phyloP scores from a whole-genome alignment of 441 rosid genomes.

The Erodium moschatum region DNA sequence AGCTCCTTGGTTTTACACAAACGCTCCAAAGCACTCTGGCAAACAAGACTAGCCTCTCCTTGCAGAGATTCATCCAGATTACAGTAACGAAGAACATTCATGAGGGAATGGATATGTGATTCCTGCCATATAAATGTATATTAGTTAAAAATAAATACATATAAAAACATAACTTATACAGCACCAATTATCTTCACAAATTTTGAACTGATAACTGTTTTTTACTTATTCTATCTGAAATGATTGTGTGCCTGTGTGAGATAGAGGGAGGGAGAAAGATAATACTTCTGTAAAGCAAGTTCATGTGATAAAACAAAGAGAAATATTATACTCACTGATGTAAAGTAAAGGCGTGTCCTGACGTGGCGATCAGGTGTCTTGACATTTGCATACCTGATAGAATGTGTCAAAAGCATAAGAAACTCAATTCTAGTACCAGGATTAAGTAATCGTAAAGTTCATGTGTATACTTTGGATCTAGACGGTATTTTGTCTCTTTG shows the following conservation, averaged over 20 bases:
- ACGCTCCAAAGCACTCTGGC: slow-evolving; percentile 72
- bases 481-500: slow-evolving; percentile 88
- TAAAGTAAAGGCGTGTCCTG: slow-evolving; percentile 94
- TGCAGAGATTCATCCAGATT: slow-evolving; percentile 94
- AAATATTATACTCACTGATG: slow-evolving; percentile 61
- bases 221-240: too few relatives aligned
- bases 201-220: too few relatives aligned
- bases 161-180: neutral
- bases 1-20: slow-evolving; percentile 86
- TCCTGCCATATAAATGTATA: slow-evolving; percentile 32
- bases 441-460: slow-evolving; percentile 14
- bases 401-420: slow-evolving; percentile 15
- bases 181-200: neutral
- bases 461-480: slow-evolving; percentile 73
- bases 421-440: slow-evolving; percentile 12
- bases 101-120: slow-evolving; percentile 96
- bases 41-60: slow-evolving; percentile 91
- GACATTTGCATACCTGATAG: slow-evolving; percentile 85
- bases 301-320: neutral
- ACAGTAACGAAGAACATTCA: slow-evolving; percentile 97
- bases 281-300: neutral
- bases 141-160: neutral
- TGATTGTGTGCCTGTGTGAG: too few relatives aligned
- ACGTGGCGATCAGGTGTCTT: slow-evolving; percentile 98
- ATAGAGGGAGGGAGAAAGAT: neutral